phyloP scores from a whole-genome alignment of 352 stramenopile species.

The Phytophthora fragariaefolia region DNA sequence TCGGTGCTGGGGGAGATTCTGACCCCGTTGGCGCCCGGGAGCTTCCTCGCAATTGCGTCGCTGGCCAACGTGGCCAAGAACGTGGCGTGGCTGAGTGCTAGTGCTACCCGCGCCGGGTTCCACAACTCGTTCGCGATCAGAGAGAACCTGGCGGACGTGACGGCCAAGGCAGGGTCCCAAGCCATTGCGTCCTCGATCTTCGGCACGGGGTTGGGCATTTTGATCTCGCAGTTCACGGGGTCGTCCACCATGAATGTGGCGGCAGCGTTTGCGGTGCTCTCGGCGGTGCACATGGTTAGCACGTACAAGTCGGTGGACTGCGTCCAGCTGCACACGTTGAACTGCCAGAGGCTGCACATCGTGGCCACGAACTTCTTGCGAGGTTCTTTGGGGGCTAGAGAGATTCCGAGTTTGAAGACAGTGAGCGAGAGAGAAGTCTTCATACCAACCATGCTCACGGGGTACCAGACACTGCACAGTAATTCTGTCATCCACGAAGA shows the following conservation, averaged over 20 bases:
- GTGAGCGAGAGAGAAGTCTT: conserved; percentile 64
- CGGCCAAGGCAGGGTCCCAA: conserved; percentile 95
- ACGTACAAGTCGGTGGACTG: conserved; percentile 66
- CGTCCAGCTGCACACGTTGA: conserved; percentile 73
- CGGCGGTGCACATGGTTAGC: conserved; percentile 57
- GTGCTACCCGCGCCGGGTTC: conserved; percentile 93
- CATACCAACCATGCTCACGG: conserved; percentile 58
- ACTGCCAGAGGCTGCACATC: conserved; percentile 70
- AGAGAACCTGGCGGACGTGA: conserved; percentile 96
- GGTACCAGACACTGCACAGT: conserved; percentile 57
- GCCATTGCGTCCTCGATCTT: conserved; percentile 93
- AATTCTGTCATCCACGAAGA: conserved; percentile 57
- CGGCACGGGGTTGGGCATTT: conserved; percentile 69
- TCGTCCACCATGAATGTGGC: conserved; percentile 58
- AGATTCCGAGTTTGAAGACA: conserved; percentile 33
- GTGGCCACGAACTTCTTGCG: conserved; percentile 55
- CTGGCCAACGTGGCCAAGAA: conserved; percentile 95
- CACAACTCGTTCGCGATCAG: conserved; percentile 92
- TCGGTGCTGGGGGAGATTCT: conserved; percentile 94
- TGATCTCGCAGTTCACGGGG: conserved; percentile 66
- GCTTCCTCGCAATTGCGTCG: conserved; percentile 92
- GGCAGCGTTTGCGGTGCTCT: conserved; percentile 58
- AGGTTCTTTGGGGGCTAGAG: background rate
- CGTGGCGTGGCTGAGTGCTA: conserved; percentile 95
- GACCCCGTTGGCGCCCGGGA: conserved; percentile 73